A percentile compares a stretch with the other conserved stretches of the same genome.
phyloP scores from a whole-genome alignment of 306 rosid genomes.

The Cyamopsis tetragonoloba region DNA sequence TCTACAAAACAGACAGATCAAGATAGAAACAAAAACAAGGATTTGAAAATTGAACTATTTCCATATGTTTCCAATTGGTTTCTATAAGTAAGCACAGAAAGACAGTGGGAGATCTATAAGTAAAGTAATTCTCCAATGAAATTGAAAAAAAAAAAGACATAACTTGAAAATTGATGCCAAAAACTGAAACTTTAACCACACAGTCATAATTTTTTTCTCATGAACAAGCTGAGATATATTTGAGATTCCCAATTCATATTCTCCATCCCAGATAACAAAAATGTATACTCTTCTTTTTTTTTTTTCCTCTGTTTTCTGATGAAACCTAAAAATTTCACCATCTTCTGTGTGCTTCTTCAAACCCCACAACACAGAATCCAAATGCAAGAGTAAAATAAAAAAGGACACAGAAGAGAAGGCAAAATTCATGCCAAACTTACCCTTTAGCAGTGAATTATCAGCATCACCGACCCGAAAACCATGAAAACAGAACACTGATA shows the following conservation, averaged over 20 bases:
- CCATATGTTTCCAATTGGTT: conserved; percentile 8
- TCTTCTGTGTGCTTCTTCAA: conserved; percentile 18
- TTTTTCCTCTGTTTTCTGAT: not conserved
- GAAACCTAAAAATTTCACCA: conserved; percentile 7
- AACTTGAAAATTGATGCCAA: conserved; percentile 17
- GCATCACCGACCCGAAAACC: conserved; percentile 26
- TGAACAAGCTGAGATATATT: not conserved
- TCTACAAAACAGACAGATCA: conserved; percentile 12
- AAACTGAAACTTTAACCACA: conserved; percentile 22
- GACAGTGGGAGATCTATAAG: not conserved
- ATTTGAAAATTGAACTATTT: conserved; percentile 23
- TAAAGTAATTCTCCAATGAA: not conserved
- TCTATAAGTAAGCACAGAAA: not conserved
- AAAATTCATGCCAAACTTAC: conserved; percentile 29
- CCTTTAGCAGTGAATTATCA: conserved; percentile 1
- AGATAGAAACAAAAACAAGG: conserved; percentile 17
- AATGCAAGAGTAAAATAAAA: conserved; percentile 8
- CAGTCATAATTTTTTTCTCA: conserved; percentile 7
- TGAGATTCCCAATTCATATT: not conserved
- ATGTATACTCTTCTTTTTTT: not conserved
- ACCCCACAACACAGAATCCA: conserved; percentile 22
- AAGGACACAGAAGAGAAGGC: not conserved
- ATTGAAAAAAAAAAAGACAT: not conserved
- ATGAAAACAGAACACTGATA: conserved; percentile 11
- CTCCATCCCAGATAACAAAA: conserved; percentile 5